Percentiles rank a stretch among this genome's conserved stretches.
Evolutionary conservation across 2,329 filamentous ascomycete species (phyloP).

Genomic region (Colletotrichum sp.): DNA sequence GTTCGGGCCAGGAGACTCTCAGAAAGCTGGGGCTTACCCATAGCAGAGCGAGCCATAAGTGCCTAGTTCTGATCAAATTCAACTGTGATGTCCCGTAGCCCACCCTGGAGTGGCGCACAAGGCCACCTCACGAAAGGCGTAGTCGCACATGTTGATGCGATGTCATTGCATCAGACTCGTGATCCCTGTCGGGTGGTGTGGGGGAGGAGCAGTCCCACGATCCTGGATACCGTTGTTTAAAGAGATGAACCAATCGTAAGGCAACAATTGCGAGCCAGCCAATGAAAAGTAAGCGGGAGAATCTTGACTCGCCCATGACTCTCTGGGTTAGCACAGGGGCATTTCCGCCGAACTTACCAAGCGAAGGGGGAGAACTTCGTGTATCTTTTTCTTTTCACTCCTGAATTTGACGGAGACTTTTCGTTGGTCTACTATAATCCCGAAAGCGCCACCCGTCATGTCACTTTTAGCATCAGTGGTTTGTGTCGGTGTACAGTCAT

Average conservation of each 20-base stretch:
- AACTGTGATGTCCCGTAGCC: too few relatives aligned
- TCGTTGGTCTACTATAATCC: too few relatives aligned
- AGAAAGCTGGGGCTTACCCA: background rate
- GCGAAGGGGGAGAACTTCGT: background rate
- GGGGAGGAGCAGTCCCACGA: background rate
- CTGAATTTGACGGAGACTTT: too few relatives aligned
- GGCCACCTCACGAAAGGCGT: background rate
- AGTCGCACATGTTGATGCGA: background rate
- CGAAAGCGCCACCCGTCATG: rapidly evolving
- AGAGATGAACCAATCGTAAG: background rate
- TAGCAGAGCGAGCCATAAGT: background rate
- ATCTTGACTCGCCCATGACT: background rate
- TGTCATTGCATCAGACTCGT: background rate
- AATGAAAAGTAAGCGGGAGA: background rate
- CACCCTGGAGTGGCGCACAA: too few relatives aligned
- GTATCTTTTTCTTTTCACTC: too few relatives aligned
- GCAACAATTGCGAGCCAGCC: background rate
- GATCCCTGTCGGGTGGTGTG: background rate
- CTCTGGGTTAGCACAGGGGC: background rate
- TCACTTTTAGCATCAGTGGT: too few relatives aligned
- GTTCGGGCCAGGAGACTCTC: background rate
- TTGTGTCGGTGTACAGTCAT: background rate
- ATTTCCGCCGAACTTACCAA: background rate
- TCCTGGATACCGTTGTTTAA: background rate
- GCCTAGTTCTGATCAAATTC: background rate